Evolutionary conservation across 345 rosid species (phyloP).

Genomic region (Angophora floribunda): DNA sequence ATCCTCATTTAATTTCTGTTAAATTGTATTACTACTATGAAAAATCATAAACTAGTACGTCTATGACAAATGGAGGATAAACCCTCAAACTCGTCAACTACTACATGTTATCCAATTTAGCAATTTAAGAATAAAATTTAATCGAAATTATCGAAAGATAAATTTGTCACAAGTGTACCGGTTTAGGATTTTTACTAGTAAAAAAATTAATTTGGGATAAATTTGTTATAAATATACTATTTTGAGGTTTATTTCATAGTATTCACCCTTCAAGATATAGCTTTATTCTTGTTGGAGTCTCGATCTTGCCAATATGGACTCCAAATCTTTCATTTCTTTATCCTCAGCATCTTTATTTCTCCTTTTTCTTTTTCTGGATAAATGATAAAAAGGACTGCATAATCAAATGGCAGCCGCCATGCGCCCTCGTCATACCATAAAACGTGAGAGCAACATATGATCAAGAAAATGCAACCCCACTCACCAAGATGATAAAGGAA

Average conservation of each 20-base stretch:
- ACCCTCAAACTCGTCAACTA: too few species aligned
- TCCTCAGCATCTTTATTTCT: neutral
- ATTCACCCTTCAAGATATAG: neutral
- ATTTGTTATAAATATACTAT: too few species aligned
- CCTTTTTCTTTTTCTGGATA: neutral
- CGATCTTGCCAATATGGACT: neutral
- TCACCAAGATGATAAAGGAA: neutral
- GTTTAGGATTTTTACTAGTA: accelerated
- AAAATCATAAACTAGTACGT: too few species aligned
- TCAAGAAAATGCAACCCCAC: neutral
- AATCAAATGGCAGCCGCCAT: neutral
- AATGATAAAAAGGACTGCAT: neutral
- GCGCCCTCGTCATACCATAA: neutral
- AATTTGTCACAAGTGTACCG: accelerated
- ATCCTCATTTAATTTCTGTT: accelerated
- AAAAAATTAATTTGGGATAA: too few species aligned
- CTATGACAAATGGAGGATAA: accelerated
- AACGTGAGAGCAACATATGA: neutral
- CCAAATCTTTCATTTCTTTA: neutral
- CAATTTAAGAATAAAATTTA: too few species aligned
- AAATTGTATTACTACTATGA: too few species aligned
- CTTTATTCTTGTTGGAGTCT: neutral
- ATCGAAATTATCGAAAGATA: too few species aligned
- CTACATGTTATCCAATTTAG: accelerated
- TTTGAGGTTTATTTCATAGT: neutral